These are phyloP conservation scores for Stentor roeselii DNA, from an alignment of 73 alveolate species.

Conservation along the genomic window DNA sequence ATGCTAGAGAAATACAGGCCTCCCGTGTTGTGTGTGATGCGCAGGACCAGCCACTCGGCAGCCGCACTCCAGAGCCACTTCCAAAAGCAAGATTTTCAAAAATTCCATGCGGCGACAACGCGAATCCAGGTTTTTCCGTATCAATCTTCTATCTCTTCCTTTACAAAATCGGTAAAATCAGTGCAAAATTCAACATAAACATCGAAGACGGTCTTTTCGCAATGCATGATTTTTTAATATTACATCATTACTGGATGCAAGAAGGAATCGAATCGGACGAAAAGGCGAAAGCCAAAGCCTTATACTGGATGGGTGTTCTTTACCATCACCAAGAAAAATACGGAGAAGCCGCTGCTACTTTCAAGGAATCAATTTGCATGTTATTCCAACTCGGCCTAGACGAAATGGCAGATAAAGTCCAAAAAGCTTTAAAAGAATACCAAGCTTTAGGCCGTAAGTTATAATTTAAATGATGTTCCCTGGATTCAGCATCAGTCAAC, in stretches of 20 bases:
- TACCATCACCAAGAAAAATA: neutral
- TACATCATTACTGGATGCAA: constrained; percentile 21
- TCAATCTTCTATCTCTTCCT: neutral
- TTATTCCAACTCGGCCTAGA: constrained; percentile 4
- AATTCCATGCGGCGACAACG: neutral
- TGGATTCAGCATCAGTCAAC: too few relatives aligned
- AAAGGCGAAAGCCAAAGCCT: neutral
- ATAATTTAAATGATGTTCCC: neutral
- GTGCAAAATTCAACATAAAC: neutral
- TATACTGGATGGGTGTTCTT: constrained; percentile 20
- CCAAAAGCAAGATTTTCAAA: neutral
- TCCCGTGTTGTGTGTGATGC: neutral
- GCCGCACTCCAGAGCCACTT: neutral
- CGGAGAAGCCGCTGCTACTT: neutral
- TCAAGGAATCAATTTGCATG: neutral
- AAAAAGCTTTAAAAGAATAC: neutral
- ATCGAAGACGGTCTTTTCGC: constrained; percentile 16
- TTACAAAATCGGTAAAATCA: constrained; percentile 14
- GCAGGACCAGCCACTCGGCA: neutral
- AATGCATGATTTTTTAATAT: constrained; percentile 6
- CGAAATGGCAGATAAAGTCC: constrained; percentile 17
- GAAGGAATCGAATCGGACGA: constrained; percentile 23
- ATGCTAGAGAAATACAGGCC: neutral
- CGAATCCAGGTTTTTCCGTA: constrained; percentile 19
- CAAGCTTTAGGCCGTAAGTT: neutral